phyloP scores from a whole-genome alignment of 345 rosid species.

The Erucastrum elatum region DNA sequence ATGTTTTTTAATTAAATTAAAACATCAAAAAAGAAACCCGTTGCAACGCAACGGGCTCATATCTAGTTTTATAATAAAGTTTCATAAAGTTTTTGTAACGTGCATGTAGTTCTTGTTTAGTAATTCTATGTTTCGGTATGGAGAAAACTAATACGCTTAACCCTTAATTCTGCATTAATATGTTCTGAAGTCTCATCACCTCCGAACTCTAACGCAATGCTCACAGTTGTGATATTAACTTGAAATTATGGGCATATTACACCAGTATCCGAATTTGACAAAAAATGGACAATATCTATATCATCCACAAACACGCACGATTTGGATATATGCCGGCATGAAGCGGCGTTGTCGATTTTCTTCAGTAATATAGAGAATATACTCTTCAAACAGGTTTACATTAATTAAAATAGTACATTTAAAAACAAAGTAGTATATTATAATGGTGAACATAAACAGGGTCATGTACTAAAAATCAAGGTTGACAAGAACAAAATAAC shows the following conservation, averaged over 20 bases:
- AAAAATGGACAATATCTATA: background rate
- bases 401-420: background rate
- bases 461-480: background rate
- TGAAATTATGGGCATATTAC: background rate
- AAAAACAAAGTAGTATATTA: background rate
- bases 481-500: conserved; percentile 6
- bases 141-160: background rate
- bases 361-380: background rate
- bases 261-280: background rate
- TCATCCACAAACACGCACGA: background rate
- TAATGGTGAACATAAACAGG: background rate
- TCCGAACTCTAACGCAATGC: background rate
- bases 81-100: background rate
- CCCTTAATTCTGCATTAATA: background rate
- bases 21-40: no score
- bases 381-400: background rate
- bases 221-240: background rate
- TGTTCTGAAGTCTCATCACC: background rate
- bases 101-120: background rate
- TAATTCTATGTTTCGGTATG: background rate
- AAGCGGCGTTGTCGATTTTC: background rate
- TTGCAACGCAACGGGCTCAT: no score
- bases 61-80: background rate
- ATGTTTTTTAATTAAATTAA: no score
- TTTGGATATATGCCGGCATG: conserved; percentile 12